phyloP scores from a whole-genome alignment of 371 early-diverging fungal genomes.

The Mortierella sp. region DNA sequence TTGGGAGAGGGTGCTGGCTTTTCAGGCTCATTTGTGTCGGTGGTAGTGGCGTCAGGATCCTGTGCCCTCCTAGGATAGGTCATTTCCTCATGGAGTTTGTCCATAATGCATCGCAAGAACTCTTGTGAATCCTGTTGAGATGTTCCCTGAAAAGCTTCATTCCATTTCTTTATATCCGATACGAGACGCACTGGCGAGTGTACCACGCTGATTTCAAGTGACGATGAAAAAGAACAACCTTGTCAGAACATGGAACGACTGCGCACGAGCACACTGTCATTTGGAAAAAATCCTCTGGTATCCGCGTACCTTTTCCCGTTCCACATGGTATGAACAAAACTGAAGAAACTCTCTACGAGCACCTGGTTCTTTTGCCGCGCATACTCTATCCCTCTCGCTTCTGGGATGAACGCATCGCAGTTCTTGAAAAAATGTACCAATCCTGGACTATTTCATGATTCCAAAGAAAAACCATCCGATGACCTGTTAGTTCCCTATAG shows the following conservation, averaged over 20 bases:
- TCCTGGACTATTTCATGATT: slow-evolving; percentile 30
- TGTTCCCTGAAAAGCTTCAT: slow-evolving; percentile 56
- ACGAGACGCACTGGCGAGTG: slow-evolving; percentile 49
- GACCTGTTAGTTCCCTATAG: neutral
- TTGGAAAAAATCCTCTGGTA: too few relatives aligned
- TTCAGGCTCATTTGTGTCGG: neutral
- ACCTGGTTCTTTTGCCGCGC: slow-evolving; percentile 45
- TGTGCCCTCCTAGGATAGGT: slow-evolving; percentile 43
- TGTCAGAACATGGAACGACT: neutral
- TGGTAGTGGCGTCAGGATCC: neutral
- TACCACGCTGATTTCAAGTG: slow-evolving; percentile 33
- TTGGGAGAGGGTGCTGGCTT: slow-evolving; percentile 21
- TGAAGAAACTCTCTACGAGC: slow-evolving; percentile 46
- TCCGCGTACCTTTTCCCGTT: slow-evolving; percentile 49
- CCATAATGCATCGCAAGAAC: slow-evolving; percentile 59
- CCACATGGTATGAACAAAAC: slow-evolving; percentile 56
- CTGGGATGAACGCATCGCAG: slow-evolving; percentile 57
- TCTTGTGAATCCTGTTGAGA: slow-evolving; percentile 63
- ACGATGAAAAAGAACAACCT: too few relatives aligned
- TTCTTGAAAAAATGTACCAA: slow-evolving; percentile 48
- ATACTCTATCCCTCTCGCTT: slow-evolving; percentile 30
- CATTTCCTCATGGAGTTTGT: slow-evolving; percentile 59
- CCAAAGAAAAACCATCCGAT: neutral
- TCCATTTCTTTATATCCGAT: slow-evolving; percentile 51
- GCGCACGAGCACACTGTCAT: too few relatives aligned